Evolutionary conservation across 192 early-diverging fungal genomes (phyloP).

Genomic region (Umbelopsis ramanniana): DNA sequence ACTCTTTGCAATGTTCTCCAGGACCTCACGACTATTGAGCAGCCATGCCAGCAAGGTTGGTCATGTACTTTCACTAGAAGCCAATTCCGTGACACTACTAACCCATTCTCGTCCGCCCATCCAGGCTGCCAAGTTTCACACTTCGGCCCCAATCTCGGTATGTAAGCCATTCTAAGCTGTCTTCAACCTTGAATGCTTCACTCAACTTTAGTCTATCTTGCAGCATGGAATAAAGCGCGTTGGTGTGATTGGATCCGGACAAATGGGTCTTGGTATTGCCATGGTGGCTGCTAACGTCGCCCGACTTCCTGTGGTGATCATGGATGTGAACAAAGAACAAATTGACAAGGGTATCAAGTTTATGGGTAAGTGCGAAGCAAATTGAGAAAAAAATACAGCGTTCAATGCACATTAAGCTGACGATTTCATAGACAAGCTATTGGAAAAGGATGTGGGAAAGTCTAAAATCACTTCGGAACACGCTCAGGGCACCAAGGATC

Average conservation of each 20-base stretch:
- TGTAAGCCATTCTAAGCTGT: background rate
- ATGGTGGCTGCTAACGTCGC: conserved; percentile 86
- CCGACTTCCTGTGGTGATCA: conserved; percentile 74
- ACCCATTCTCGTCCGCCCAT: background rate
- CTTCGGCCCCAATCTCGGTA: conserved; percentile 12
- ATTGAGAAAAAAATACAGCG: background rate
- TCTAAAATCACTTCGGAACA: conserved; percentile 84
- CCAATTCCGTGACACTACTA: background rate
- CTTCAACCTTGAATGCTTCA: background rate
- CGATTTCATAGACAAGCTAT: conserved; percentile 63
- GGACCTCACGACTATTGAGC: background rate
- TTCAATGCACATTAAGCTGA: background rate
- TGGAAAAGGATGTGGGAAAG: conserved; percentile 91
- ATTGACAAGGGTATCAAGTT: conserved; percentile 82
- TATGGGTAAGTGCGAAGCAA: conserved; percentile 58
- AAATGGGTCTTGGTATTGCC: conserved; percentile 95
- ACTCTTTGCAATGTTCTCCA: conserved; percentile 1
- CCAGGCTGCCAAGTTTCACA: conserved; percentile 2
- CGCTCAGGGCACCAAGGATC: conserved; percentile 58
- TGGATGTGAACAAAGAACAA: conserved; percentile 82
- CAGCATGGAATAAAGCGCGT: conserved; percentile 48
- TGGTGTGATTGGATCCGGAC: conserved; percentile 93
- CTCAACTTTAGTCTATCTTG: background rate
- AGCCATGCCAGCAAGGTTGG: background rate
- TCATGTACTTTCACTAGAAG: background rate